Evolutionary conservation across 192 early-diverging fungal genomes (phyloP), one percentile per base, ranked within the genome.

Genomic region (Backusella luteola): DNA sequence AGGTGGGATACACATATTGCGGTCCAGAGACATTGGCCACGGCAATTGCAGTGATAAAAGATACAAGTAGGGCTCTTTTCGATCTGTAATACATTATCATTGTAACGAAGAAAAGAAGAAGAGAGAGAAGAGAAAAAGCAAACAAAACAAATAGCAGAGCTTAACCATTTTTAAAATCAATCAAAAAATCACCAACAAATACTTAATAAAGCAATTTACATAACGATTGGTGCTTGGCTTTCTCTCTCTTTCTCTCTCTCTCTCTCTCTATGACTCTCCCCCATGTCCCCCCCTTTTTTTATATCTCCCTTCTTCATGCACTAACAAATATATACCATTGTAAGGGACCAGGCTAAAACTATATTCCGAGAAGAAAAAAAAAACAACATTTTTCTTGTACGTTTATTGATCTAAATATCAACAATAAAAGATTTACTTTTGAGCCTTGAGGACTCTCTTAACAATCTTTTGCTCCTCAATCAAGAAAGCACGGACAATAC

Each of bases 401-500:
- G 34, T 69, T 38, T 39, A 69, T 69, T 38, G 35, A 69, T 69
- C 35, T 36, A 41, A 67, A 23, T 69, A 69, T 38, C 35, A 69
- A 69, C 19, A 12, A 1, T 36, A 53, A 49, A 38, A 44, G 4
- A 34, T 67, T 75, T 42, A 67, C 34, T 44, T 83, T 70, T 87
- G 85, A 49, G 91, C 77, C 94, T 98, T 99, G 87, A 98, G 90
- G 79, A 99, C 95, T 88, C 94, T 95, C 95, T 99, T 99, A 83
- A 99, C 96, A 80, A 99, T 98, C 95, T 99, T 99, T 92, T 99
- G 97, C 91, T 99, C 97, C 90, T 99, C 97, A 80, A 99, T 95
- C 84, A 99, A 90, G 92, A 99, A 99, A 79, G 97, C 95, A 79
- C 97, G 96, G 76, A 99, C 93, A 87, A 99, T 97, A 79, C 97